Evolutionary conservation across 169 alveolate genomes (phyloP), one percentile per base, ranked within the genome.

Genomic region (Cryptosporidium viatorum): DNA sequence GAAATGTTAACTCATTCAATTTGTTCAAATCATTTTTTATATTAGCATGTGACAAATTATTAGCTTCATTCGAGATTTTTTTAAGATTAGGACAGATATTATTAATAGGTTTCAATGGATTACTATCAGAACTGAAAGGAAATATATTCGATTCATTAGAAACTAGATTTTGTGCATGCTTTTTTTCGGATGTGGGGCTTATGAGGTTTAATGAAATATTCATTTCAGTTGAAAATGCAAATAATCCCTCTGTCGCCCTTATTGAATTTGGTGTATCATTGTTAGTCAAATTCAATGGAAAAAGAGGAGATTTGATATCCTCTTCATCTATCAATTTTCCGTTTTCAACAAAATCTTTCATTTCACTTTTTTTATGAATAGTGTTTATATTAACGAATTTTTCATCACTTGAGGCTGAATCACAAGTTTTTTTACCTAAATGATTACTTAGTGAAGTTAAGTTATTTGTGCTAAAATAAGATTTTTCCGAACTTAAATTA

Each of bases 181-280:
- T n/a, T 33, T 3, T 31, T 14, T 35, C 21, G 4, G 67, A 55
- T n/a, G 0, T 9, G 35, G 67, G 67, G 9, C 18, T 35, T 7
- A 2, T 31, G 2, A 65, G 50, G 48, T 31, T 65, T 21, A 65
- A n/a, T 33, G 52, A 33, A 31, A 65, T 31, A 29, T 65, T 65
- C 71, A 65, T 65, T 31, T 65, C 71, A 1, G 71, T 65, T 31
- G 71, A 65, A 29, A 65, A 65, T 31, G 48, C 16, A 9, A 65
- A 65, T 65, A 65, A 14, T n/a, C 71, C 71, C 33, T 65, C 71
- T 5, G 71, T 33, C 6, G 71, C 71, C 33, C 31, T 65, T n/a
- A 33, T 65, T 31, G 71, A 65, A n/a, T 65, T 65, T 37, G 71
- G 71, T 5, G 71, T 65, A 9, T 65, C 71, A 16, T 65, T 65